Evolutionary conservation across 768 basidiomycete genomes (phyloP).

Genomic region (Glaciozyma martinii): DNA sequence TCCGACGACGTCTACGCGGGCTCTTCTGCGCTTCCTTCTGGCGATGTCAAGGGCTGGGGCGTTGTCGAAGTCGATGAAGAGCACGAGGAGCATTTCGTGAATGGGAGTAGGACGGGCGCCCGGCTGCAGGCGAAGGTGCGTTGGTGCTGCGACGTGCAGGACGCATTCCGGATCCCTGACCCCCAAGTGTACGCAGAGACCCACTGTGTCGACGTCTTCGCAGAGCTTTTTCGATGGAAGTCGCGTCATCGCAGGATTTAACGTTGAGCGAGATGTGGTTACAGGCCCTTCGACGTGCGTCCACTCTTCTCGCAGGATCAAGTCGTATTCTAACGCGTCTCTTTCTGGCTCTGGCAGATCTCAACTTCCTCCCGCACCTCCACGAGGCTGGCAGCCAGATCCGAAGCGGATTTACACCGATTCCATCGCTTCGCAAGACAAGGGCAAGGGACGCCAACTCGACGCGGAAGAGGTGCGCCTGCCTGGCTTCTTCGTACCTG

Average conservation of each 20-base stretch:
- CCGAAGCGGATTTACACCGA: conserved; percentile 65
- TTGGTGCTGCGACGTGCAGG: background rate
- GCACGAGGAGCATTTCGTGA: background rate
- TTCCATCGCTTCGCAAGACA: conserved; percentile 22
- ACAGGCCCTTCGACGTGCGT: conserved; percentile 46
- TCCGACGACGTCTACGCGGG: conserved; percentile 2
- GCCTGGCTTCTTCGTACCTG: background rate
- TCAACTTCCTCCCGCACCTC: conserved; percentile 57
- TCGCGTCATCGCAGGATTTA: too few species aligned
- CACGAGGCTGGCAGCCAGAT: conserved; percentile 74
- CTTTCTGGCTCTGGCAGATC: background rate
- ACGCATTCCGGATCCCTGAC: too few species aligned
- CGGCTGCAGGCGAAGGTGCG: background rate
- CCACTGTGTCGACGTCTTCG: too few species aligned
- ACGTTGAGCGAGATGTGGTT: background rate
- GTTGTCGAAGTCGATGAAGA: background rate
- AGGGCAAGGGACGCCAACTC: conserved; percentile 29
- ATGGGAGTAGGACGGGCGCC: background rate
- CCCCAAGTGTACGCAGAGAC: too few species aligned
- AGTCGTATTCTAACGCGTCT: background rate
- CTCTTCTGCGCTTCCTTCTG: conserved; percentile 2
- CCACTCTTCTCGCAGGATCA: conserved; percentile 22
- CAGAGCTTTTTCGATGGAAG: too few species aligned
- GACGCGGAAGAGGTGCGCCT: conserved; percentile 23
- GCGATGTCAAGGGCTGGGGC: background rate